Percentiles rank a stretch among this genome's conserved stretches.
Evolutionary conservation across 305 asterid genomes (phyloP).

Genomic region (Ajuga reptans): DNA sequence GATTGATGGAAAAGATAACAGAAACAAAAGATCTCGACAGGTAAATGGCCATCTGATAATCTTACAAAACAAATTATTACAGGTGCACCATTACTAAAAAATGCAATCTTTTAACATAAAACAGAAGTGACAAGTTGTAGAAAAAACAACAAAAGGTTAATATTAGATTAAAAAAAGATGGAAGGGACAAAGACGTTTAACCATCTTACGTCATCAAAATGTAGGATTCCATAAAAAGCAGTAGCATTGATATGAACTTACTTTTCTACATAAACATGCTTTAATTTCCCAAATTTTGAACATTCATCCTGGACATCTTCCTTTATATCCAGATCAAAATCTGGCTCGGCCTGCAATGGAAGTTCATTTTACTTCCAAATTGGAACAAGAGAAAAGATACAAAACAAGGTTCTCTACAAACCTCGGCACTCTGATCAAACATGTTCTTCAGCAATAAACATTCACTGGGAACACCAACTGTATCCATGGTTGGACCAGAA

Average conservation of each 20-base stretch:
- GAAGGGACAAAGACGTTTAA: not conserved
- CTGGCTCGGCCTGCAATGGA: conserved; percentile 48
- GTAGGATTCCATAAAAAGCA: not conserved
- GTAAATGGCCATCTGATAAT: not conserved
- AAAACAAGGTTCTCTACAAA: conserved; percentile 19
- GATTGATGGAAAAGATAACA: not conserved
- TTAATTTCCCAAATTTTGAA: conserved; percentile 49
- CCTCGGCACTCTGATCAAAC: conserved; percentile 68
- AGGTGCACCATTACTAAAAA: not conserved
- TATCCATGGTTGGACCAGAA: conserved; percentile 32
- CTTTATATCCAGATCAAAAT: conserved; percentile 66
- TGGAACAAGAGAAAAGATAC: not conserved
- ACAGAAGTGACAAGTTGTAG: not conserved
- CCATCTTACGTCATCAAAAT: not conserved
- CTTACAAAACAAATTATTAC: not conserved
- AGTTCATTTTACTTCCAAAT: conserved; percentile 12
- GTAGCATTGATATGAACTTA: conserved; percentile 27
- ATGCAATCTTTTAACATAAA: not conserved
- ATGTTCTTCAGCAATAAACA: conserved; percentile 65
- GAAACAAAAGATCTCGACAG: not conserved
- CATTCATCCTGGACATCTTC: conserved; percentile 65
- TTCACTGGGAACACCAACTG: conserved; percentile 61
- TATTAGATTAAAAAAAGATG: not conserved
- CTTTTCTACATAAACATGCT: conserved; percentile 64
- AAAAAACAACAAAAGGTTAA: not conserved